A percentile compares a stretch with the other conserved stretches of the same genome.
Conservation (phyloP, 148 eudicot species). For the Rhododendron williamsianum region DNA sequence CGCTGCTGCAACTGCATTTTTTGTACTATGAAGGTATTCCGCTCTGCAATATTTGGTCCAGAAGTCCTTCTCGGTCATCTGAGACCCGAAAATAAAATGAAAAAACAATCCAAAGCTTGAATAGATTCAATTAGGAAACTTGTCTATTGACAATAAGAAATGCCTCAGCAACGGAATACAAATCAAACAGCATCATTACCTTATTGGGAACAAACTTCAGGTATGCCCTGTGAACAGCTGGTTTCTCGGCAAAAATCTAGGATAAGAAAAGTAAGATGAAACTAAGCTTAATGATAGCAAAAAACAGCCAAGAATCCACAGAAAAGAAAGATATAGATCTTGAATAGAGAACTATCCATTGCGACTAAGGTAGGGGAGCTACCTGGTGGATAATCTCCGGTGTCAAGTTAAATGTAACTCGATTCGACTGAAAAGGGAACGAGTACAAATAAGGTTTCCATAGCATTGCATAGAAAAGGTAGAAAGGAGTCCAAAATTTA, state of each 20-base stretch:
- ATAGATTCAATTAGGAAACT: neutral
- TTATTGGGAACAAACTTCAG: slow-evolving; percentile 73
- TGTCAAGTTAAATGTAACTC: slow-evolving; percentile 85
- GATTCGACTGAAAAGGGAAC: slow-evolving; percentile 63
- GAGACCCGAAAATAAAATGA: slow-evolving; percentile 11
- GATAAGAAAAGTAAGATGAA: neutral
- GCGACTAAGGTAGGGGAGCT: neutral
- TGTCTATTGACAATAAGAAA: neutral
- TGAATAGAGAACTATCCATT: neutral
- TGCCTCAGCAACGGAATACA: neutral
- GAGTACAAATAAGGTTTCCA: neutral
- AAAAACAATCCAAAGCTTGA: neutral
- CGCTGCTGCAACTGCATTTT: slow-evolving; percentile 87
- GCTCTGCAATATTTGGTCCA: slow-evolving; percentile 97
- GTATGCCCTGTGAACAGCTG: slow-evolving; percentile 92
- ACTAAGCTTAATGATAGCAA: neutral
- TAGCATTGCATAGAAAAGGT: neutral
- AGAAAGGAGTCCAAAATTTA: neutral
- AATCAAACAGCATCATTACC: slow-evolving; percentile 35
- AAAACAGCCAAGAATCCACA: neutral
- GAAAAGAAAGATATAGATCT: neutral
- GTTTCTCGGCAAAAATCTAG: slow-evolving; percentile 99
- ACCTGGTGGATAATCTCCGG: slow-evolving; percentile 98
- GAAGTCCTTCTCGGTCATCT: slow-evolving; percentile 92
- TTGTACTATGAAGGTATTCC: slow-evolving; percentile 90